Base-by-base conservation (phyloP, 176 grass and related monocot genomes). In the Miscanthus lutarioriparius region DNA sequence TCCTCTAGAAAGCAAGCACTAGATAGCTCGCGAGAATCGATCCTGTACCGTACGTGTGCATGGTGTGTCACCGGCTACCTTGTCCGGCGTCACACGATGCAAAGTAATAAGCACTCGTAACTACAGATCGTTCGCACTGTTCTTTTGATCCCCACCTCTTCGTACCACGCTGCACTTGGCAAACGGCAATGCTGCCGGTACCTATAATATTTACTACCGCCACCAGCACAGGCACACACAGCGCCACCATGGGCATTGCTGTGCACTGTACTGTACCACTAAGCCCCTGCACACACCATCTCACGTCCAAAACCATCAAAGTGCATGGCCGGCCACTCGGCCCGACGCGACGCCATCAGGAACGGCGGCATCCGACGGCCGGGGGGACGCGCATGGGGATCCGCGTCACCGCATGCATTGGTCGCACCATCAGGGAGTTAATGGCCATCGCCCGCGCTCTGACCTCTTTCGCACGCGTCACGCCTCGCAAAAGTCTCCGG, bases 351-450 rank as follows among this genome's bases (percentile, higher is more conserved):
- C 19, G 51, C 51, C 51, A 22, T 54, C 51, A 54, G 51, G 51
- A 54, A 6, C 51, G 19, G 20, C 51, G 19, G 20, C 68, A 71
- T 71, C 68, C 22, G 38, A 70, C 68, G 37, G 22, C 38, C n/a
- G n/a, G 2, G 17, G 30, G 38, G n/a, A 7, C 33, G 22, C 14
- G 0, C 76, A 10, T 64, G 15, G 35, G 75, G 75, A 77, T 62
- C 56, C 51, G 56, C 19, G 19, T 45, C 70, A 64, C 76, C n/a
- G 36, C 51, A 41, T 4, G 81, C 7, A 11, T 20, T n/a, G n/a
- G n/a, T n/a, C 75, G 8, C 75, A 70, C 75, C 83, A 78, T 85
- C 83, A 78, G 26, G 5, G n/a, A 70, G 83, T 85, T 68, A 83
- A 83, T 77, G 64, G 22, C 56, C 54, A 58, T 58, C 54, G 10